Conservation (phyloP, 1,284 basidiomycete genomes). For the Phlebopus sp. region DNA sequence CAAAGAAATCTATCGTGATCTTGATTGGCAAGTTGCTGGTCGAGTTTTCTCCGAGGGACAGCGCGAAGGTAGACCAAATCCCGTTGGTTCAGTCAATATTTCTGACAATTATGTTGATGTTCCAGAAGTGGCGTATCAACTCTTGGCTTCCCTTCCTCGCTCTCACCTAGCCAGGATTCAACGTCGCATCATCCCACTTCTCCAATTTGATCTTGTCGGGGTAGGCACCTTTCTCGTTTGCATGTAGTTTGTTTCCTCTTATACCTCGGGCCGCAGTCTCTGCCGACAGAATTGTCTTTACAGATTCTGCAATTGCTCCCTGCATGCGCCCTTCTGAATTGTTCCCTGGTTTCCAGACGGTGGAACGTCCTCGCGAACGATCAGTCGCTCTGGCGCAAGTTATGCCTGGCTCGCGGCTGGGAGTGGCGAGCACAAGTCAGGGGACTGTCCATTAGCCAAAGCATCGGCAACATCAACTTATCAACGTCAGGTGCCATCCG, state of each 20-base stretch:
- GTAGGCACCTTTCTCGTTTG: slow-evolving; percentile 43
- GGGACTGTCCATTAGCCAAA: slow-evolving; percentile 13
- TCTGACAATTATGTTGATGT: not conserved
- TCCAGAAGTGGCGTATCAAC: slow-evolving; percentile 58
- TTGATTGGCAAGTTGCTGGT: slow-evolving; percentile 18
- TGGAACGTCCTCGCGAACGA: slow-evolving; percentile 75
- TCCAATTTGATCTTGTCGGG: slow-evolving; percentile 78
- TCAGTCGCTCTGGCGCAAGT: slow-evolving; percentile 60
- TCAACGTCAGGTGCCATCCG: slow-evolving; percentile 17
- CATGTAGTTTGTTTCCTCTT: not conserved
- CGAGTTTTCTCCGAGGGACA: slow-evolving; percentile 25
- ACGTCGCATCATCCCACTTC: slow-evolving; percentile 58
- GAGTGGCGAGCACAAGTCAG: slow-evolving; percentile 43
- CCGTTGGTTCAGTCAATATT: not conserved
- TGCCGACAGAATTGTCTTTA: slow-evolving; percentile 73
- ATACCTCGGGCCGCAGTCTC: slow-evolving; percentile 43
- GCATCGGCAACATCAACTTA: slow-evolving; percentile 9
- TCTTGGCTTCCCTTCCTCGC: slow-evolving; percentile 64
- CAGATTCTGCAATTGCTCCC: slow-evolving; percentile 67
- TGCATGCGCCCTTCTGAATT: slow-evolving; percentile 60
- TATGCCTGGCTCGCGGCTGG: slow-evolving; percentile 62
- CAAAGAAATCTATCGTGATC: slow-evolving; percentile 15
- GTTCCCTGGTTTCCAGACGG: slow-evolving; percentile 61
- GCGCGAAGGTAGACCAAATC: slow-evolving; percentile 24
- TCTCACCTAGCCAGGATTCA: slow-evolving; percentile 66